These are phyloP conservation scores for Yamadazyma laniorum DNA, from an alignment of 805 yeast genomes.

Conservation along the genomic window DNA sequence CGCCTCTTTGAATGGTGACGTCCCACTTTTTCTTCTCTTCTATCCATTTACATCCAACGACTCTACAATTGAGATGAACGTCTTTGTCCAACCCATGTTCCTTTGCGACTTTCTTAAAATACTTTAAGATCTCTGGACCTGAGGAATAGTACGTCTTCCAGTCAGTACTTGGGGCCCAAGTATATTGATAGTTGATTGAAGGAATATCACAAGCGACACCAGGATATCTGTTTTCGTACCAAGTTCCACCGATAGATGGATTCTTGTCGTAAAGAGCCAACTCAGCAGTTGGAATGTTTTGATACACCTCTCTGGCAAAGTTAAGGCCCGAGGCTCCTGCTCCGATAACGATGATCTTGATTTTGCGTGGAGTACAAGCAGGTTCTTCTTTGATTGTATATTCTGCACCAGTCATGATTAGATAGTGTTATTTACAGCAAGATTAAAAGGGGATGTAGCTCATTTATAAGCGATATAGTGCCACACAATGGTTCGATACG, in stretches of 20 bases:
- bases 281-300: slow-evolving; percentile 2
- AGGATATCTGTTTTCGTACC: slow-evolving; percentile 12
- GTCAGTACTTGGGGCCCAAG: slow-evolving; percentile 4
- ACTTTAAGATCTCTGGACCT: slow-evolving; percentile 9
- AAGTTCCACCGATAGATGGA: slow-evolving; percentile 10
- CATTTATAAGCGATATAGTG: too few relatives aligned
- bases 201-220: slow-evolving; percentile 12
- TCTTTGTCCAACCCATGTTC: slow-evolving; percentile 5
- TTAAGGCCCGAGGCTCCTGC: slow-evolving; percentile 3
- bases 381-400: slow-evolving; percentile 3
- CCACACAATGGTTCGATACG: too few relatives aligned
- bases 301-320: slow-evolving; percentile 2
- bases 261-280: slow-evolving; percentile 9
- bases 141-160: slow-evolving; percentile 9
- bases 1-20: neutral
- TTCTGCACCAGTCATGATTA: neutral
- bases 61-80: slow-evolving; percentile 2
- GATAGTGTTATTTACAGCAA: too few relatives aligned
- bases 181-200: slow-evolving; percentile 5
- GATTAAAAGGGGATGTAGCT: neutral
- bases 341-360: slow-evolving; percentile 1
- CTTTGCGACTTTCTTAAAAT: slow-evolving; percentile 8
- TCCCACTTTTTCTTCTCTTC: slow-evolving; percentile 4
- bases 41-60: slow-evolving; percentile 2
- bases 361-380: slow-evolving; percentile 1